These are phyloP conservation scores for Funneliformis geosporum DNA, from an alignment of 192 early-diverging fungal genomes.

Conservation along the genomic window DNA sequence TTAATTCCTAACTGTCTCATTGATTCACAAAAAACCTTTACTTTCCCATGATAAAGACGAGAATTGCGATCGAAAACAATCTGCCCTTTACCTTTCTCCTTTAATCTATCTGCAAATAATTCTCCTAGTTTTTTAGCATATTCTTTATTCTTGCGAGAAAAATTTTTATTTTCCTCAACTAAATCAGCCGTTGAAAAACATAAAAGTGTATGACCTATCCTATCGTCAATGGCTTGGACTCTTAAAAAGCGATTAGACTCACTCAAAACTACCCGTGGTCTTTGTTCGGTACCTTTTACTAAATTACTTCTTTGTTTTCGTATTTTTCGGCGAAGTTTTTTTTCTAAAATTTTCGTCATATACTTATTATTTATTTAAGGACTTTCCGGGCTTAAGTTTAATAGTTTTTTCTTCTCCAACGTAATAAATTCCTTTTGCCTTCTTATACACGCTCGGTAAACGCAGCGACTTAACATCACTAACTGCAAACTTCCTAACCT, in stretches of 20 bases:
- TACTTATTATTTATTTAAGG: no score
- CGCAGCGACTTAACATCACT: no score
- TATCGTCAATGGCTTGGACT: slow-evolving; percentile 22
- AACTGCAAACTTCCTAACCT: no score
- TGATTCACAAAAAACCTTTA: slow-evolving; percentile 5
- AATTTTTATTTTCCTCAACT: neutral
- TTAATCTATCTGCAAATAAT: slow-evolving; percentile 18
- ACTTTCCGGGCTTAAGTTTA: no score
- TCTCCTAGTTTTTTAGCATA: neutral
- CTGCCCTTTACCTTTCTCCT: neutral
- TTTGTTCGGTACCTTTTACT: neutral
- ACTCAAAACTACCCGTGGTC: slow-evolving; percentile 20
- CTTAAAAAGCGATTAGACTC: slow-evolving; percentile 18
- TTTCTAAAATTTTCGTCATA: neutral
- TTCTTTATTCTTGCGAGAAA: slow-evolving; percentile 1
- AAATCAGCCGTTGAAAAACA: neutral
- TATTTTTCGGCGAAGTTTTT: slow-evolving; percentile 11
- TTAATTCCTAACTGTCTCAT: slow-evolving; percentile 23
- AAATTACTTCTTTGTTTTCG: slow-evolving; percentile 12
- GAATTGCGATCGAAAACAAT: slow-evolving; percentile 27
- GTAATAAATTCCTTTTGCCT: no score
- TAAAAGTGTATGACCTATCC: neutral
- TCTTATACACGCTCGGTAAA: no score
- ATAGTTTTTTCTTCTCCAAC: no score
- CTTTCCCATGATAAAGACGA: slow-evolving; percentile 20